These are phyloP conservation scores for Lathyrus oleraceus DNA, from an alignment of 306 rosid species.

Conservation along the genomic window DNA sequence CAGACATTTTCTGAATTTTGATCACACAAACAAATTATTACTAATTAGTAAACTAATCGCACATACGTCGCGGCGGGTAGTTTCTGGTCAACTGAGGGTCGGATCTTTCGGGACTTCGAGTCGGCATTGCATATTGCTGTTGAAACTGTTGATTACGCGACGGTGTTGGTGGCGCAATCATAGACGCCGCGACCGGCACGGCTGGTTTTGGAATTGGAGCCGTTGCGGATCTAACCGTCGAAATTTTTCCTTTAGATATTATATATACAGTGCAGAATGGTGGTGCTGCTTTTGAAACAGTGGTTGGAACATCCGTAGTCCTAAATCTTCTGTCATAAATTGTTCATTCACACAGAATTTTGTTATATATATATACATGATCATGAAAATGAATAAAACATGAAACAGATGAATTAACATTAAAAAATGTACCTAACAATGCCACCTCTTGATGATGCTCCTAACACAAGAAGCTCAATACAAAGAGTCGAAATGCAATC, in stretches of 20 bases:
- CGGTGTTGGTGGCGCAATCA: not conserved
- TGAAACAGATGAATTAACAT: not conserved
- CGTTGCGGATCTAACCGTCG: constrained; percentile 53
- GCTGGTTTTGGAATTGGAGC: constrained; percentile 35
- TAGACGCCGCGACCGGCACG: not conserved
- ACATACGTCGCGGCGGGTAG: constrained; percentile 43
- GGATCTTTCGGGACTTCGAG: constrained; percentile 16
- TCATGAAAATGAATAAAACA: not conserved
- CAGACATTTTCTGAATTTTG: not conserved
- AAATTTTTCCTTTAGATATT: constrained; percentile 66
- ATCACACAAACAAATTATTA: not conserved
- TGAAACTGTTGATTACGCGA: not conserved
- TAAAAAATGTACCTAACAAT: constrained; percentile 50
- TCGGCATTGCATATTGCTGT: not conserved
- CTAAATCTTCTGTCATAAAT: constrained; percentile 65
- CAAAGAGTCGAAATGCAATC: constrained; percentile 41
- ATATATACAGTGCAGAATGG: constrained; percentile 67
- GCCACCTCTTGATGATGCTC: constrained; percentile 62
- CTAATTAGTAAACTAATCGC: not conserved
- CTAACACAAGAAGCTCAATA: constrained; percentile 73
- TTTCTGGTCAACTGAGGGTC: constrained; percentile 7
- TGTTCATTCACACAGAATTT: not conserved
- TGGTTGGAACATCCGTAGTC: constrained; percentile 53
- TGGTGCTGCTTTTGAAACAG: constrained; percentile 63
- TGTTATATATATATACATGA: not conserved